phyloP scores from a whole-genome alignment of 2,329 filamentous ascomycete species.

The Huntiella abstrusa region DNA sequence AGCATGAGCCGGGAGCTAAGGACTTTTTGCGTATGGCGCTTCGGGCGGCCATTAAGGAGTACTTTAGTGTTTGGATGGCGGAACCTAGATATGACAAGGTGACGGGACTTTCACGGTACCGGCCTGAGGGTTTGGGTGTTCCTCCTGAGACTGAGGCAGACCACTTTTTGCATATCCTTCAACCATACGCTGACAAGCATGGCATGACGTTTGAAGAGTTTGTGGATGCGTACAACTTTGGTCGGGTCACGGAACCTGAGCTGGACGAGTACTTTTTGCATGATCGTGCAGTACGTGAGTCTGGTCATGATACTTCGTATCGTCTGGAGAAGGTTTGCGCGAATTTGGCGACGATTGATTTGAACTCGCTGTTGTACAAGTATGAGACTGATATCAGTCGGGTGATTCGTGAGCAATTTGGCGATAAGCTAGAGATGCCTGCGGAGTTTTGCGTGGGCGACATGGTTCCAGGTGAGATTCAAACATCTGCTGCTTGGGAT shows the following conservation, averaged over 20 bases:
- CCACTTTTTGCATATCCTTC: slow-evolving; percentile 70
- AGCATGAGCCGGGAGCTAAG: slow-evolving; percentile 58
- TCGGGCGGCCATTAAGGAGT: slow-evolving; percentile 90
- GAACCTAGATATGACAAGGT: slow-evolving; percentile 59
- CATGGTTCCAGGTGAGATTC: slow-evolving; percentile 47
- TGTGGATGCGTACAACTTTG: slow-evolving; percentile 70
- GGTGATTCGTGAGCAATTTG: slow-evolving; percentile 67
- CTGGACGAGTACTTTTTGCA: slow-evolving; percentile 92
- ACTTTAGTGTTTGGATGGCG: slow-evolving; percentile 72
- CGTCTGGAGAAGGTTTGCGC: slow-evolving; percentile 76
- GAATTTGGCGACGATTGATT: slow-evolving; percentile 77
- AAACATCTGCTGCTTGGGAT: slow-evolving; percentile 80
- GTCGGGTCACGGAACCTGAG: slow-evolving; percentile 60
- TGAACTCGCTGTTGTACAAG: slow-evolving; percentile 91
- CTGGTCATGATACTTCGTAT: slow-evolving; percentile 91
- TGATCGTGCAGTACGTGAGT: slow-evolving; percentile 87
- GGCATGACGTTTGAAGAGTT: slow-evolving; percentile 69
- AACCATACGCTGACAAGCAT: slow-evolving; percentile 69
- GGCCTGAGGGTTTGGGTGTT: slow-evolving; percentile 65
- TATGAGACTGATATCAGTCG: slow-evolving; percentile 88
- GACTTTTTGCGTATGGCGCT: slow-evolving; percentile 69
- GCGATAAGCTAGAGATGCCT: slow-evolving; percentile 65
- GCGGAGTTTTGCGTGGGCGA: slow-evolving; percentile 55
- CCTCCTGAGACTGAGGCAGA: slow-evolving; percentile 79
- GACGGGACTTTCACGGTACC: slow-evolving; percentile 68